Percentiles rank a stretch among this genome's conserved stretches.
Evolutionary conservation across 2,329 filamentous ascomycete species (phyloP).

Genomic region (Ophiostoma angusticollis): DNA sequence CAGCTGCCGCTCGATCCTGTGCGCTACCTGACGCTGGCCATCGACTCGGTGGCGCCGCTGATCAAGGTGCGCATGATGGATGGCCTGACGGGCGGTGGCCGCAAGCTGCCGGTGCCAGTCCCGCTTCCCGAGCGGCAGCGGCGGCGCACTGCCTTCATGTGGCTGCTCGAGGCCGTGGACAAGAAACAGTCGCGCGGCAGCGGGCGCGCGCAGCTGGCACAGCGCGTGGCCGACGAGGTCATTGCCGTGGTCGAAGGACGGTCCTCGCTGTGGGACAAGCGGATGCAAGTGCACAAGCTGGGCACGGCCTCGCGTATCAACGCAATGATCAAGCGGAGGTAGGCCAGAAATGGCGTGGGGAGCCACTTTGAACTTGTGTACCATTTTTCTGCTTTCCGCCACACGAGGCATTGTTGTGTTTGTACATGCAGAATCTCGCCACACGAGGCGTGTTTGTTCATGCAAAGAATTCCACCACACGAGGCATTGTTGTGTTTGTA

Average conservation of each 20-base stretch:
- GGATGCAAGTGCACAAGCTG: constrained; percentile 65
- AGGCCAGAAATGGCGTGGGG: too few relatives aligned
- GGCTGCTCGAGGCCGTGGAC: constrained; percentile 76
- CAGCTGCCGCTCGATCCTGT: constrained; percentile 83
- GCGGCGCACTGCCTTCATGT: constrained; percentile 65
- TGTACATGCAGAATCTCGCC: too few relatives aligned
- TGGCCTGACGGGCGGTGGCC: constrained; percentile 76
- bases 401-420: too few relatives aligned
- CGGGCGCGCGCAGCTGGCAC: constrained; percentile 59
- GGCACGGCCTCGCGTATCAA: constrained; percentile 71
- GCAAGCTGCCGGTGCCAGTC: constrained; percentile 66
- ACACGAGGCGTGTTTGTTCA: too few relatives aligned
- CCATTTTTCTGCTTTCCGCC: too few relatives aligned
- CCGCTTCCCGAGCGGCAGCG: constrained; percentile 66
- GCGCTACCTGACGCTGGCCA: constrained; percentile 75
- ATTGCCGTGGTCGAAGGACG: constrained; percentile 77
- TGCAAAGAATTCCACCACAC: too few relatives aligned
- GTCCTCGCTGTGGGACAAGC: constrained; percentile 73
- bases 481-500: too few relatives aligned
- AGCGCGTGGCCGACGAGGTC: constrained; percentile 73
- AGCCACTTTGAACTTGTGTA: too few relatives aligned
- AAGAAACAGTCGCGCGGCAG: constrained; percentile 64
- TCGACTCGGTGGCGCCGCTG: constrained; percentile 86
- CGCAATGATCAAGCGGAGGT: too few relatives aligned
- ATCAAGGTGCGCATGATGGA: constrained; percentile 64